Conservation (phyloP, 1,284 basidiomycete genomes). For the Leucoagaricus sp. region DNA sequence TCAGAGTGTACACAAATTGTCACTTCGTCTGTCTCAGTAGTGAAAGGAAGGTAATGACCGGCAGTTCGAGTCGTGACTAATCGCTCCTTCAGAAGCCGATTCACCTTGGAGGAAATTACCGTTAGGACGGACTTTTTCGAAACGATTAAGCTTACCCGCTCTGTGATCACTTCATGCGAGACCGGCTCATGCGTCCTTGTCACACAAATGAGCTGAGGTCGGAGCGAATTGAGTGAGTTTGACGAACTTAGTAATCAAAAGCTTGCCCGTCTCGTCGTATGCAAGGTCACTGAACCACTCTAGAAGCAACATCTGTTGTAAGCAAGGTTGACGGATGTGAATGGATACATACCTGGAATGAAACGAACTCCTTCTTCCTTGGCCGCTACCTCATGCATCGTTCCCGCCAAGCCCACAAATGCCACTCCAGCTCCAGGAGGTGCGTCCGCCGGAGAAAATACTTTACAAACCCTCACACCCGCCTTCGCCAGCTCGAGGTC, state of each 20-base stretch:
- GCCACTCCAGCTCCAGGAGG: constrained; percentile 32
- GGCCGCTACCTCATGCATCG: constrained; percentile 55
- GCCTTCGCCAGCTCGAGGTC: constrained; percentile 54
- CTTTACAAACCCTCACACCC: constrained; percentile 48
- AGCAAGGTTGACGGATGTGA: neutral
- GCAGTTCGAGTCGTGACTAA: constrained; percentile 46
- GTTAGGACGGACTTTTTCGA: no score
- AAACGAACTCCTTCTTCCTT: constrained; percentile 54
- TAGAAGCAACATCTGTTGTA: constrained; percentile 21
- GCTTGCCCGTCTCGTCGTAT: constrained; percentile 53
- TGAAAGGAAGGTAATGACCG: constrained; percentile 44
- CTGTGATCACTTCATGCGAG: constrained; percentile 40
- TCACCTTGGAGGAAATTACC: constrained; percentile 34
- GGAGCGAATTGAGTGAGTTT: neutral
- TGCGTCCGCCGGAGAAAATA: constrained; percentile 35
- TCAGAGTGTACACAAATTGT: constrained; percentile 69
- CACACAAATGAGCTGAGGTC: neutral
- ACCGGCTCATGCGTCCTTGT: constrained; percentile 54
- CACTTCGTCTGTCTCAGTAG: constrained; percentile 45
- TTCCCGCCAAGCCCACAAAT: constrained; percentile 62
- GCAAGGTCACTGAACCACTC: constrained; percentile 68
- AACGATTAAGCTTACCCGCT: constrained; percentile 38
- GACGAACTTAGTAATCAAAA: constrained; percentile 56
- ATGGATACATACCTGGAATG: constrained; percentile 48
- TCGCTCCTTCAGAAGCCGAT: constrained; percentile 41